Conservation (phyloP, 768 basidiomycete genomes). For the Podaxis mareebaensis region DNA sequence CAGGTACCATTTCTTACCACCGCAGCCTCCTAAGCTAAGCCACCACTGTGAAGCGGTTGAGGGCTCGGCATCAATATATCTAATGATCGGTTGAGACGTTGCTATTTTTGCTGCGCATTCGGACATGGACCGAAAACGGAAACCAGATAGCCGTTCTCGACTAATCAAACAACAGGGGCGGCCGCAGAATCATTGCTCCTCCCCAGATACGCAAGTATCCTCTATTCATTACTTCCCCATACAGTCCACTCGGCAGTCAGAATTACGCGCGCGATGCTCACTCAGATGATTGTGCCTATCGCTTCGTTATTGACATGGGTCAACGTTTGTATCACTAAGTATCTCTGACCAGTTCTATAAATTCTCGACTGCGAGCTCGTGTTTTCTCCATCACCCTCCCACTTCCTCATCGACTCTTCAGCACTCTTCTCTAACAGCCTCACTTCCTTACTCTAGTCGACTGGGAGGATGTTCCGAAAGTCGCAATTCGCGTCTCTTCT, state of each 20-base stretch:
- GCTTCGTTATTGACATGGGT: background rate
- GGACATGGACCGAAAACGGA: background rate
- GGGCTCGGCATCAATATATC: background rate
- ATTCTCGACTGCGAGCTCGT: background rate
- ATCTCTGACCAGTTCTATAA: background rate
- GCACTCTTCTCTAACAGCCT: background rate
- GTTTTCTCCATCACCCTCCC: background rate
- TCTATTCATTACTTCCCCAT: background rate
- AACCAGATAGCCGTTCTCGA: background rate
- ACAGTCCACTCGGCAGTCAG: background rate
- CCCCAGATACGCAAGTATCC: background rate
- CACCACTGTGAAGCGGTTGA: too few relatives aligned
- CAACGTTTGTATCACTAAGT: background rate
- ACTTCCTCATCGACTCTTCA: background rate
- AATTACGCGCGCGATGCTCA: background rate
- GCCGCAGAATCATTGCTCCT: background rate
- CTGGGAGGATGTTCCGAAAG: background rate
- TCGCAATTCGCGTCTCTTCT: background rate
- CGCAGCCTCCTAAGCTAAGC: too few relatives aligned
- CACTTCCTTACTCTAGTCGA: background rate
- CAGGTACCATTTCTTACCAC: background rate
- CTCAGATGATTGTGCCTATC: background rate
- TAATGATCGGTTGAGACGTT: background rate
- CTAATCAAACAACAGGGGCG: background rate
- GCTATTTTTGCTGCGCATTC: background rate